These are phyloP conservation scores for Drosera capensis DNA, from an alignment of 148 eudicot species.

Conservation along the genomic window DNA sequence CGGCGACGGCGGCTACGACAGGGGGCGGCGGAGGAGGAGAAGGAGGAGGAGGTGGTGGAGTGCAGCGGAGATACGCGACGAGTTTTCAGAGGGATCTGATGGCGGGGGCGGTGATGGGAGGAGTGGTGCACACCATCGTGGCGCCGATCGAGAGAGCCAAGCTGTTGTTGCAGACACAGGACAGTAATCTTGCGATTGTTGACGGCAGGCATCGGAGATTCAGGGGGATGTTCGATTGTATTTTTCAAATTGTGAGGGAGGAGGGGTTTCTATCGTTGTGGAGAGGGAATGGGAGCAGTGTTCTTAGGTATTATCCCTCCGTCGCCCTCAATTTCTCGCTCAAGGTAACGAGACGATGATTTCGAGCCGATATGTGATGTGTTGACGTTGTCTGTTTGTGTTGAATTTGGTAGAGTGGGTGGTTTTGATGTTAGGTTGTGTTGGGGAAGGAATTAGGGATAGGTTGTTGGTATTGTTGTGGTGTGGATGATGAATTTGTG, in stretches of 20 bases:
- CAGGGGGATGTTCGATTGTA: conserved; percentile 85
- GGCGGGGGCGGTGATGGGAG: conserved; percentile 91
- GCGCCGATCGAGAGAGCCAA: conserved; percentile 92
- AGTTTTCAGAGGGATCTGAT: conserved; percentile 70
- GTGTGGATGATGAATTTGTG: no score
- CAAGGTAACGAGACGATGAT: conserved; percentile 60
- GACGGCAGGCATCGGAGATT: conserved; percentile 51
- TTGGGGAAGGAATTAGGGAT: no score
- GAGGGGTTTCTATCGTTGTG: conserved; percentile 75
- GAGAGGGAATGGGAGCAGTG: conserved; percentile 95
- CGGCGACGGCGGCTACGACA: no score
- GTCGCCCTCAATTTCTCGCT: conserved; percentile 96
- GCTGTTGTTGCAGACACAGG: conserved; percentile 83
- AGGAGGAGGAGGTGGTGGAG: no score
- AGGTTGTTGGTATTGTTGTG: no score
- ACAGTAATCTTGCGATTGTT: conserved; percentile 67
- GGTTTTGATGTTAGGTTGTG: no score
- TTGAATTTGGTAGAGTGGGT: no score
- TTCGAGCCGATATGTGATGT: no score
- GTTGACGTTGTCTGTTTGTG: no score
- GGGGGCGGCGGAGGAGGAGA: no score
- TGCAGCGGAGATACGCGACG: conserved; percentile 14
- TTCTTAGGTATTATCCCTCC: conserved; percentile 87
- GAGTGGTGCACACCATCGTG: conserved; percentile 79
- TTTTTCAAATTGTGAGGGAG: conserved; percentile 41